Evolutionary conservation across 257 asterid genomes (phyloP).

Genomic region (Catharanthus roseus): DNA sequence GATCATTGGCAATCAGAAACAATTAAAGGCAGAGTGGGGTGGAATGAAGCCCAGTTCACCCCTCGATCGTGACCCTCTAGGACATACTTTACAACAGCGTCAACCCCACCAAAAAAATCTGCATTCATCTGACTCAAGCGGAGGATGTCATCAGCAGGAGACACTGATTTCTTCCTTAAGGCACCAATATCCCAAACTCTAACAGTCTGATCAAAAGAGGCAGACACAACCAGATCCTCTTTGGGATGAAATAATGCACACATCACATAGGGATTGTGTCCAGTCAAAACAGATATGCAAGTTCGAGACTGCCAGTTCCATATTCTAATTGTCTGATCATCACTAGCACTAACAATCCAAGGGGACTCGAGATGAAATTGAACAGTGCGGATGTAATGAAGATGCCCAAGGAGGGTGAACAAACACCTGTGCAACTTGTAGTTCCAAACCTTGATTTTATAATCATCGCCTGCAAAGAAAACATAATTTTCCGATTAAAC

Average conservation of each 20-base stretch:
- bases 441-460: slow-evolving; percentile 97
- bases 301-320: slow-evolving; percentile 99
- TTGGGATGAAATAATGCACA: slow-evolving; percentile 95
- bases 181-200: slow-evolving; percentile 99
- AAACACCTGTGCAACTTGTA: slow-evolving; percentile 90
- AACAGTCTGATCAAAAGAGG: slow-evolving; percentile 95
- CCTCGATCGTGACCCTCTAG: slow-evolving; percentile 98
- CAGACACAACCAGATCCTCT: slow-evolving; percentile 95
- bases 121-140: slow-evolving; percentile 87
- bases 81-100: slow-evolving; percentile 98
- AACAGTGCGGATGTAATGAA: slow-evolving; percentile 89
- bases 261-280: slow-evolving; percentile 98
- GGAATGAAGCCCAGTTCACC: slow-evolving; percentile 98
- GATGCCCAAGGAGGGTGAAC: slow-evolving; percentile 97
- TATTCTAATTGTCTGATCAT: slow-evolving; percentile 95
- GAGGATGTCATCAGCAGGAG: slow-evolving; percentile 92
- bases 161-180: slow-evolving; percentile 80
- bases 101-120: slow-evolving; percentile 96
- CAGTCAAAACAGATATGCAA: slow-evolving; percentile 89
- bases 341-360: slow-evolving; percentile 98
- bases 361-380: slow-evolving; percentile 97
- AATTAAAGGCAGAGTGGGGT: slow-evolving; percentile 90
- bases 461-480: slow-evolving; percentile 82
- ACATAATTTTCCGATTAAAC: not conserved
- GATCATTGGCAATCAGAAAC: slow-evolving; percentile 99